Base-by-base conservation (phyloP, 768 basidiomycete species). In the Tephrocybe rancida region DNA sequence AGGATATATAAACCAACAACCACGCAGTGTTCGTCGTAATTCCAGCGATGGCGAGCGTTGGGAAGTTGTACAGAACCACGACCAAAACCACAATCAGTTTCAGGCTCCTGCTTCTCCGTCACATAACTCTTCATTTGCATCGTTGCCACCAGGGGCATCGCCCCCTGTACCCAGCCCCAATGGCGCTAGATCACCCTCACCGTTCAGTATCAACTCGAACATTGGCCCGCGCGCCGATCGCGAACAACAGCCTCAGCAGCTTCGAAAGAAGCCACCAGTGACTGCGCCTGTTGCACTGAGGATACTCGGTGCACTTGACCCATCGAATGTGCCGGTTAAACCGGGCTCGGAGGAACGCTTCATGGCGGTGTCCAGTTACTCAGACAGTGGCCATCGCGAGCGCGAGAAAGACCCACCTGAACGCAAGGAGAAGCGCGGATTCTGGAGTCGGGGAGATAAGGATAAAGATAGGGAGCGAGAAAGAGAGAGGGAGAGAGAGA, bases 271-370 rank as follows among this genome's bases (percentile, higher is more conserved):
- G 37, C 25, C 35, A 2, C 62, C 60, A 16, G 56, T n/a, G 26
- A 57, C 66, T 48, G 67, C 71, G 1, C 71, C 72, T 1, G 73
- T 69, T 9, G 64, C 83, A 0, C 65, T 86, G 13, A 81, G 79
- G 18, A 85, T 88, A 41, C 71, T 88, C 50, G 75, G 73, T 42
- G 76, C 88, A 2, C 72, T 90, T 14, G 87, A 90, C 50, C 86
- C 88, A 0, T 76, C 70, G 0, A 59, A 61, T 8, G 70, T 54
- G 55, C 68, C 46, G 64, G 69, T 29, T 63, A 37, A 60, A 59
- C 38, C 55, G 68, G 0, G 58, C 62, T 72, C 72, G 6, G 73
- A 76, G 45, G 70, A 77, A 41, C 64, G 69, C 5, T 56, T 64
- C 21, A 45, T 62, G 0, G 25, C 18, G 13, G 22, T 13, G 3